These are phyloP conservation scores for Calophaca sinica DNA, from an alignment of 306 rosid genomes.

Conservation along the genomic window DNA sequence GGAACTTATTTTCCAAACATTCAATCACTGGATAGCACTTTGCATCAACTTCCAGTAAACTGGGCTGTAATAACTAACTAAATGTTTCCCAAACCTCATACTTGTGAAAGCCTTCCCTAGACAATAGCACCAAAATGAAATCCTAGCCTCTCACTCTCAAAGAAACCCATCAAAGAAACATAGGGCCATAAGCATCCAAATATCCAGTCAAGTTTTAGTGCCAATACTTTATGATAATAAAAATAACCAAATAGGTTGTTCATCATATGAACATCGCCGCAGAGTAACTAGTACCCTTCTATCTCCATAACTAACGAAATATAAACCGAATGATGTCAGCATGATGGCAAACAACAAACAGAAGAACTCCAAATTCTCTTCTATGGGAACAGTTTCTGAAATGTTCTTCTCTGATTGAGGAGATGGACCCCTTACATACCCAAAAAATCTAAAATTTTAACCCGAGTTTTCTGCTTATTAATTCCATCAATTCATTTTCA, in stretches of 20 bases:
- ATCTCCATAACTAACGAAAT: conserved; percentile 19
- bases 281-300: conserved; percentile 1
- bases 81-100: conserved; percentile 9
- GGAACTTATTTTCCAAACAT: conserved; percentile 10
- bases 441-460: conserved; percentile 6
- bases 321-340: conserved; percentile 8
- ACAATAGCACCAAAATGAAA: conserved; percentile 26
- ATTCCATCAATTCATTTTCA: conserved; percentile 16
- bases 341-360: not conserved
- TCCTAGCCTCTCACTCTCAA: conserved; percentile 27
- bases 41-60: conserved; percentile 7
- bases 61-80: not conserved
- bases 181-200: conserved; percentile 12
- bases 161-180: conserved; percentile 1
- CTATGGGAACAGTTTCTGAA: conserved; percentile 6
- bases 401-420: conserved; percentile 7
- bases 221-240: not conserved
- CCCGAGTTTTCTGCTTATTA: not conserved
- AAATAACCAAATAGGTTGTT: conserved; percentile 19
- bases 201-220: conserved; percentile 7
- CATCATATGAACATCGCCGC: conserved; percentile 5
- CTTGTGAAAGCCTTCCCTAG: conserved; percentile 15
- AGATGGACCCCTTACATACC: conserved; percentile 25
- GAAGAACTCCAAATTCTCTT: conserved; percentile 12
- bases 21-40: conserved; percentile 16